These are phyloP conservation scores for Kodamaea jinghongensis DNA, from an alignment of 805 yeast genomes.

Conservation along the genomic window DNA sequence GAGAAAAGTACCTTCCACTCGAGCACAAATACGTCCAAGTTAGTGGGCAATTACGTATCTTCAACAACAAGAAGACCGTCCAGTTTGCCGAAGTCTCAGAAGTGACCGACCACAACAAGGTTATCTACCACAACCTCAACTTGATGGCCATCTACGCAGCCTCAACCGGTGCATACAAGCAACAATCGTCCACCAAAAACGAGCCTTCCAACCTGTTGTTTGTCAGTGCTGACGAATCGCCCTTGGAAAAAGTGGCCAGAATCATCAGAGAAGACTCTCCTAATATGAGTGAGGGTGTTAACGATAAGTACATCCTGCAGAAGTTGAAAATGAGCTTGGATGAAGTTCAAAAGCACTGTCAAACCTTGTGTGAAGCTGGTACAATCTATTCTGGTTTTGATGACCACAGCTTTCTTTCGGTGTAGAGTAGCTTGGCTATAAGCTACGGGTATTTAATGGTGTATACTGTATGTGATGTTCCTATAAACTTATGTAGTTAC, in stretches of 20 bases:
- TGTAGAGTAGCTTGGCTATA: slow-evolving; percentile 1
- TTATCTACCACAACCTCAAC: slow-evolving; percentile 63
- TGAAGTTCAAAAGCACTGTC: slow-evolving; percentile 49
- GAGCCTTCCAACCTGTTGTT: slow-evolving; percentile 26
- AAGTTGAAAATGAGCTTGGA: slow-evolving; percentile 49
- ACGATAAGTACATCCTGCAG: slow-evolving; percentile 58
- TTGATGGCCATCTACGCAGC: slow-evolving; percentile 46
- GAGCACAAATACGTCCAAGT: slow-evolving; percentile 62
- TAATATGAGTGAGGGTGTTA: slow-evolving; percentile 76
- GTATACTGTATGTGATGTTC: too few species aligned
- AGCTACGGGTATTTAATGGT: not conserved
- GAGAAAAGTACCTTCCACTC: slow-evolving; percentile 31
- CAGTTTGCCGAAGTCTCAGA: slow-evolving; percentile 61
- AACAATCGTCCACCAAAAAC: not conserved
- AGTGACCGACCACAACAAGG: slow-evolving; percentile 63
- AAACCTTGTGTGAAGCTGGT: slow-evolving; percentile 62
- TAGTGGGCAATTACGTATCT: slow-evolving; percentile 47
- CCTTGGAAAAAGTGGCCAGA: slow-evolving; percentile 46
- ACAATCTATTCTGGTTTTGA: slow-evolving; percentile 67
- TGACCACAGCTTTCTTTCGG: slow-evolving; percentile 35
- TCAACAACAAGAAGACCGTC: slow-evolving; percentile 60
- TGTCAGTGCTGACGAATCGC: slow-evolving; percentile 22
- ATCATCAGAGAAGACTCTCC: slow-evolving; percentile 50
- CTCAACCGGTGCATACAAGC: slow-evolving; percentile 5
- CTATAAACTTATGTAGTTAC: not conserved